A percentile compares a stretch with the other conserved stretches of the same genome.
Conservation (phyloP, 495 filamentous ascomycete genomes). For the Aspergillus bridgeri region DNA sequence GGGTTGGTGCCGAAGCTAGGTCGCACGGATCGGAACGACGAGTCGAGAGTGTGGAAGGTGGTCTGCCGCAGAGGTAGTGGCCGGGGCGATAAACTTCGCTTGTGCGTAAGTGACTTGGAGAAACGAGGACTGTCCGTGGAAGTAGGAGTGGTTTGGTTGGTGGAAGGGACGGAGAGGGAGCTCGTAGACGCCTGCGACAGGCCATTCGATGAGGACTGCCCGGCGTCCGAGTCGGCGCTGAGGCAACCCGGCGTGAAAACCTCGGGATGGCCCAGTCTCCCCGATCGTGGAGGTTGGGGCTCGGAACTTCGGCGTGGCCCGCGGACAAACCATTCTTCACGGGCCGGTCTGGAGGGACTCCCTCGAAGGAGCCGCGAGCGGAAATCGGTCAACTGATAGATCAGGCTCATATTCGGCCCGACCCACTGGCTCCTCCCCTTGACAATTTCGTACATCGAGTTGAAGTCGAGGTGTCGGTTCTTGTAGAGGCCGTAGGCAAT, state of each 20-base stretch:
- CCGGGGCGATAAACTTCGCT: constrained; percentile 40
- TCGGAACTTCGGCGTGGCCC: constrained; percentile 32
- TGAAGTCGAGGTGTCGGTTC: constrained; percentile 80
- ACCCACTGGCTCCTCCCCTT: constrained; percentile 93
- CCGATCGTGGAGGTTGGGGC: constrained; percentile 29
- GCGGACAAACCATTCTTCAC: constrained; percentile 35
- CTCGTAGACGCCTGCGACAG: constrained; percentile 27
- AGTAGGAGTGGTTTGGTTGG: constrained; percentile 24
- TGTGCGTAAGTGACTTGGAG: constrained; percentile 28
- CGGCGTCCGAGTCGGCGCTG: constrained; percentile 12
- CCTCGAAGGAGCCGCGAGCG: constrained; percentile 41
- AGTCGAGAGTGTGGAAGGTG: constrained; percentile 34
- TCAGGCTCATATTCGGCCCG: constrained; percentile 95
- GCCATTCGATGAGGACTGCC: constrained; percentile 19
- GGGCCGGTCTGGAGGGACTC: constrained; percentile 36
- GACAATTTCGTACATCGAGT: constrained; percentile 87
- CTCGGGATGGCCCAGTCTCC: constrained; percentile 10
- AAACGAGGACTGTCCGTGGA: constrained; percentile 30
- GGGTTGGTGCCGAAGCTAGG: constrained; percentile 11
- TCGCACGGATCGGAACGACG: constrained; percentile 12
- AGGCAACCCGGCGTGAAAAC: constrained; percentile 3
- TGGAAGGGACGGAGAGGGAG: constrained; percentile 29
- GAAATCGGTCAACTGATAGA: constrained; percentile 96
- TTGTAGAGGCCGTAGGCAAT: constrained; percentile 96
- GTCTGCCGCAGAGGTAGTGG: constrained; percentile 40